phyloP scores from a whole-genome alignment of 2,329 filamentous ascomycete genomes.

The Zasmidium angulare region DNA sequence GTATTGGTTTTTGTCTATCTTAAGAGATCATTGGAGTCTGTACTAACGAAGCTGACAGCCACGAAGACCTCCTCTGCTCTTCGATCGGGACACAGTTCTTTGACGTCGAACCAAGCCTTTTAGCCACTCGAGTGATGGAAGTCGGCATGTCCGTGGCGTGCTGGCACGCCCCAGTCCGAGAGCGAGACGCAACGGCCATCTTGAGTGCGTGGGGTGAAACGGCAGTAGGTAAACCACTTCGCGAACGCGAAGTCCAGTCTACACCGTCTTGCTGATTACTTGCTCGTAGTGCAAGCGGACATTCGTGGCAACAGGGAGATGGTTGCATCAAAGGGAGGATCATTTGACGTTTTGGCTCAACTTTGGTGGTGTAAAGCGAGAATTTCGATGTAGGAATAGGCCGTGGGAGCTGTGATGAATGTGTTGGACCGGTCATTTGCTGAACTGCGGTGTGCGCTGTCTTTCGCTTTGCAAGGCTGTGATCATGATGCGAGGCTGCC shows the following conservation, averaged over 20 bases:
- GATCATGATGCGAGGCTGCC: not conserved
- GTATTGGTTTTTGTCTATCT: too few species aligned
- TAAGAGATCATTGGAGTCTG: too few species aligned
- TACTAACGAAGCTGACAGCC: not conserved
- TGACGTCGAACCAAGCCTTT: not conserved
- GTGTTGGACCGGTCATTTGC: not conserved
- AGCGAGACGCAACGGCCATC: constrained; percentile 1
- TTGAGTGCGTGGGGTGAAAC: not conserved
- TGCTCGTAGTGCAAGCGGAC: too few species aligned
- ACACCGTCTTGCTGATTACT: not conserved
- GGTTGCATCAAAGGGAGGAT: constrained; percentile 5
- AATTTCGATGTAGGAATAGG: not conserved
- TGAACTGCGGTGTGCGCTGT: not conserved
- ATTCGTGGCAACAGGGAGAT: not conserved
- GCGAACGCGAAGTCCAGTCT: too few species aligned
- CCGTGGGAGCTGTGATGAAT: not conserved
- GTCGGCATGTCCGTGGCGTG: not conserved
- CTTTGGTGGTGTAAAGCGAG: not conserved
- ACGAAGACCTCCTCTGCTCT: not conserved
- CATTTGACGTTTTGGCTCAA: constrained; percentile 10
- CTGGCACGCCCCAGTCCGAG: not conserved
- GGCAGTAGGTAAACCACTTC: not conserved
- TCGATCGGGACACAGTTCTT: not conserved
- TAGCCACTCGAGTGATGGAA: not conserved
- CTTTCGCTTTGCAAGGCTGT: not conserved